Conservation (phyloP, 2,329 filamentous ascomycete genomes). For the Xylariaceae sp. region DNA sequence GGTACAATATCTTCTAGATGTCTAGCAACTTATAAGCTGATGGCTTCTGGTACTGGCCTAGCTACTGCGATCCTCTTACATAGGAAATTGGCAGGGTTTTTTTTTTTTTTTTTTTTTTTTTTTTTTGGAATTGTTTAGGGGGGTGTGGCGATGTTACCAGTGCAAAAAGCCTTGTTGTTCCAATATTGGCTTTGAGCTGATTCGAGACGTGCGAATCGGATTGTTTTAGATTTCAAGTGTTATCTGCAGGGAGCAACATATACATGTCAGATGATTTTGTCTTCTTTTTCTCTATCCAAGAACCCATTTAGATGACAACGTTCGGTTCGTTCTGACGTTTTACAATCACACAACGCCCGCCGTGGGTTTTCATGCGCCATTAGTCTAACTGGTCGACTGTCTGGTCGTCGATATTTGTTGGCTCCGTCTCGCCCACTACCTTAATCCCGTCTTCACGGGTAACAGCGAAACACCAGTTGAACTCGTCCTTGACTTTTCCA, state of each 20-base stretch:
- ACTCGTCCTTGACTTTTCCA: slow-evolving; percentile 77
- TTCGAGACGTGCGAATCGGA: too few species aligned
- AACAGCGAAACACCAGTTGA: slow-evolving; percentile 71
- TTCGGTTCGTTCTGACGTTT: not conserved
- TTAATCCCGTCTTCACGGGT: slow-evolving; percentile 52
- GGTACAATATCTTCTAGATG: too few species aligned
- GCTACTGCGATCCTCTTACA: too few species aligned
- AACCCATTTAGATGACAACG: not conserved
- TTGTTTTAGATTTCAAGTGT: not conserved
- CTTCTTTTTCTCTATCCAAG: slow-evolving; percentile 3
- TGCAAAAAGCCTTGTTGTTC: too few species aligned
- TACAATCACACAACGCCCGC: not conserved
- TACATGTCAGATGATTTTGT: slow-evolving; percentile 8
- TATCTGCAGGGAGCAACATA: not conserved
- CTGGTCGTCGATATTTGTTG: slow-evolving; percentile 35
- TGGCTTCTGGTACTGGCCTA: too few species aligned
- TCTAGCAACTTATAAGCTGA: too few species aligned
- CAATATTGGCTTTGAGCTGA: too few species aligned
- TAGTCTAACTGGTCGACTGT: slow-evolving; percentile 47
- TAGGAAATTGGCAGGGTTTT: too few species aligned
- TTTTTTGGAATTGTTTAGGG: too few species aligned
- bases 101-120: too few species aligned
- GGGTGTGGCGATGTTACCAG: too few species aligned
- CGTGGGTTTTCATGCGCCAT: not conserved
- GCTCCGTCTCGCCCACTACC: slow-evolving; percentile 40